These are phyloP conservation scores for Fagus sylvatica DNA, from an alignment of 306 rosid species.

Conservation along the genomic window DNA sequence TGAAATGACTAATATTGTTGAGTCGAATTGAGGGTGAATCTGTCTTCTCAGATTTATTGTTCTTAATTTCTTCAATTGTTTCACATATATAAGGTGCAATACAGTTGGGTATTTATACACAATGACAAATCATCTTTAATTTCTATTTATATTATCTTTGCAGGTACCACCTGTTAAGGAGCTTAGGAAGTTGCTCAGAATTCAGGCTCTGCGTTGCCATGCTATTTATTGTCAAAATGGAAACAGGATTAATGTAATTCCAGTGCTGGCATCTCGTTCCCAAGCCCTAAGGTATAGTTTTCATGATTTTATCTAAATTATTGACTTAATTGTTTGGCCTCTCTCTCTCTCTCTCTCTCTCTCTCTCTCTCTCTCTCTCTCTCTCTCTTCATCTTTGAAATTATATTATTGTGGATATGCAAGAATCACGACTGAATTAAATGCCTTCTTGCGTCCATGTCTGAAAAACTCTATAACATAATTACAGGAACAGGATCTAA, in stretches of 20 bases:
- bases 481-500: too few species aligned
- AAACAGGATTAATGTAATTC: constrained; percentile 80
- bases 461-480: too few species aligned
- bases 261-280: constrained; percentile 94
- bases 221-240: constrained; percentile 92
- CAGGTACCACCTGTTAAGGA: constrained; percentile 89
- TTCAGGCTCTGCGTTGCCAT: constrained; percentile 97
- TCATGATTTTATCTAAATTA: neutral
- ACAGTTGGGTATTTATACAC: neutral
- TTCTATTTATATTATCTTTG: constrained; percentile 11
- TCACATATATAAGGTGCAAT: neutral
- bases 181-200: constrained; percentile 79
- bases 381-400: neutral
- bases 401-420: neutral
- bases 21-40: constrained; percentile 12
- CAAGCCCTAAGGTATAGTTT: constrained; percentile 91
- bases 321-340: neutral
- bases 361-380: neutral
- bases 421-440: too few species aligned
- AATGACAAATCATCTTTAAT: neutral
- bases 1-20: constrained; percentile 14
- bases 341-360: neutral
- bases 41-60: neutral
- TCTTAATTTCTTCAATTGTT: constrained; percentile 3
- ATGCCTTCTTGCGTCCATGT: too few species aligned